Percentiles rank a stretch among this genome's conserved stretches.
Conservation (phyloP, 192 early-diverging fungal species). For the Physocladia obscura region DNA sequence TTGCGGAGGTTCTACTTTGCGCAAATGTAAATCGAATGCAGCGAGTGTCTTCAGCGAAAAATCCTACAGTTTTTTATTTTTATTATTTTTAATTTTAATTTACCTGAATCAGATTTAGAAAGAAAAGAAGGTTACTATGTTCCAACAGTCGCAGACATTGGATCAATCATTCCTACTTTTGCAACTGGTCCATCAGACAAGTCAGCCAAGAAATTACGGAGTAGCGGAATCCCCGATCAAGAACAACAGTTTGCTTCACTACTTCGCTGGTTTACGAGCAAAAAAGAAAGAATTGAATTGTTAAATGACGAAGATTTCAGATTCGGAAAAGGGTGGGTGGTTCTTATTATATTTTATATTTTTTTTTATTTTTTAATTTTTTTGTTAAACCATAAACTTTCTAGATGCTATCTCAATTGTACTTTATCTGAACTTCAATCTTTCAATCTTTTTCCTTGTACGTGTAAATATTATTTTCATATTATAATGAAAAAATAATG, state of each 20-base stretch:
- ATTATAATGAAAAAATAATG: neutral
- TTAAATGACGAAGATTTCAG: neutral
- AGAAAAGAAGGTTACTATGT: neutral
- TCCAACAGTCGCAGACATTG: conserved; percentile 5
- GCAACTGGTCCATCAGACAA: neutral
- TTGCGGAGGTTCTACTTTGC: neutral
- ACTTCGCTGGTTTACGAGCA: neutral
- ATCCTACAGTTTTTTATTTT: no score
- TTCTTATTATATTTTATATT: no score
- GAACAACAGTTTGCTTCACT: conserved; percentile 14
- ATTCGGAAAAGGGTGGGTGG: neutral
- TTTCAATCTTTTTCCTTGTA: conserved; percentile 4
- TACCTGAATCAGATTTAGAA: neutral
- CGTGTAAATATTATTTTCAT: neutral
- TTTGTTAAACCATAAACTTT: neutral
- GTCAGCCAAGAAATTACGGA: no score
- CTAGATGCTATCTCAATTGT: conserved; percentile 21
- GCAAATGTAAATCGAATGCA: neutral
- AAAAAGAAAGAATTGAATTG: neutral
- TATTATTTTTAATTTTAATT: no score
- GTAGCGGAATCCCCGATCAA: neutral
- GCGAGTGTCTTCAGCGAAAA: no score
- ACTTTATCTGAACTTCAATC: conserved; percentile 3
- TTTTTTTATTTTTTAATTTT: conserved; percentile 4
- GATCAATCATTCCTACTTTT: neutral